Percentiles rank a stretch among this genome's conserved stretches.
Evolutionary conservation across 805 yeast genomes (phyloP).

Genomic region (Wickerhamiella qilinensis): DNA sequence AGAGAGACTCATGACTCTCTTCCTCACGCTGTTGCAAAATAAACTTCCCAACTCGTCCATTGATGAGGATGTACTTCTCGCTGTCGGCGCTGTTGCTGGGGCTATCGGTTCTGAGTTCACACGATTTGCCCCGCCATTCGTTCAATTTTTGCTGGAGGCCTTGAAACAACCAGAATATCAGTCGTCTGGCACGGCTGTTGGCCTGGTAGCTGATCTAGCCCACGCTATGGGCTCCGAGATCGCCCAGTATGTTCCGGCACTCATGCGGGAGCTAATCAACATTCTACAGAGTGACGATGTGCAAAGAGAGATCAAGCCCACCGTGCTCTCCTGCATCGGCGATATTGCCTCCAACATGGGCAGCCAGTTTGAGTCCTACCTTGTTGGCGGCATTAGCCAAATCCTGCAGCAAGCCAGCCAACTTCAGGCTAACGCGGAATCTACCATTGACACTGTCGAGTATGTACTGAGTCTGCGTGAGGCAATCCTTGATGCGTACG

Average conservation of each 20-base stretch:
- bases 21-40: conserved; percentile 54
- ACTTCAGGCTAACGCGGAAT: conserved; percentile 26
- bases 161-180: conserved; percentile 70
- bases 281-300: conserved; percentile 51
- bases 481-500: conserved; percentile 88
- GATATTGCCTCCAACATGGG: conserved; percentile 89
- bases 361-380: conserved; percentile 50
- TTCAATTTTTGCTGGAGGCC: conserved; percentile 70
- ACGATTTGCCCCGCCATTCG: conserved; percentile 63
- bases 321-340: conserved; percentile 84
- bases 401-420: conserved; percentile 31
- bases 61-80: conserved; percentile 89
- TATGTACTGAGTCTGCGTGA: conserved; percentile 59
- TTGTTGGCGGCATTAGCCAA: conserved; percentile 63
- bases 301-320: conserved; percentile 70
- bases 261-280: conserved; percentile 71
- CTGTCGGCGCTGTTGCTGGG: conserved; percentile 77
- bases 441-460: conserved; percentile 59
- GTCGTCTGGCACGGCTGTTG: conserved; percentile 79
- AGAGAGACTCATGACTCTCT: conserved; percentile 71
- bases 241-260: conserved; percentile 56
- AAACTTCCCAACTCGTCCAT: conserved; percentile 54
- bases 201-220: conserved; percentile 84
- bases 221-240: conserved; percentile 69
- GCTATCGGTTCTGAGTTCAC: conserved; percentile 58